Percentiles rank a stretch among this genome's conserved stretches.
Evolutionary conservation across 352 stramenopile genomes (phyloP).

Genomic region (Sclerospora graminicola): DNA sequence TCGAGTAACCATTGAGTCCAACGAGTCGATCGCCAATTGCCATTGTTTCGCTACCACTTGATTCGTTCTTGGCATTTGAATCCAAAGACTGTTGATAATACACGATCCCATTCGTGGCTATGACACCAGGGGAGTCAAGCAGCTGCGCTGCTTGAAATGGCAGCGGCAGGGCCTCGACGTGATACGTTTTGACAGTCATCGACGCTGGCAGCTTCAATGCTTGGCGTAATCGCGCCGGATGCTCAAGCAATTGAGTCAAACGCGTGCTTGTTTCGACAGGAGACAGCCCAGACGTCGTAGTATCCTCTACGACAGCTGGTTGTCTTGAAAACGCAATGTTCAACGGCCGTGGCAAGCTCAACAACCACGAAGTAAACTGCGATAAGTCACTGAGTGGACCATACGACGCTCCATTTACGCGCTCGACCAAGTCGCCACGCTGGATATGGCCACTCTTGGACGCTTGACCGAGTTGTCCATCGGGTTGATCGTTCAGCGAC

Average conservation of each 20-base stretch:
- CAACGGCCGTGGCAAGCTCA: conserved; percentile 54
- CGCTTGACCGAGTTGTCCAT: conserved; percentile 59
- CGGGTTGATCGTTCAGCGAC: conserved; percentile 60
- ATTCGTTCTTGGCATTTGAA: conserved; percentile 1
- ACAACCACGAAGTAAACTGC: conserved; percentile 67
- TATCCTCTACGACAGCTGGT: conserved; percentile 1
- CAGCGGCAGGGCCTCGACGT: conserved; percentile 20
- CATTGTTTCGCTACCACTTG: conserved; percentile 9
- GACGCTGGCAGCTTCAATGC: conserved; percentile 13
- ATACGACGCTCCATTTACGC: conserved; percentile 54
- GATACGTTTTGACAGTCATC: conserved; percentile 29
- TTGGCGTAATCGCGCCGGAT: conserved; percentile 19
- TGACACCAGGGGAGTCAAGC: conserved; percentile 23
- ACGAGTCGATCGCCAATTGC: conserved; percentile 45
- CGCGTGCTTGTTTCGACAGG: conserved; percentile 8
- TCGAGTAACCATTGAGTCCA: conserved; percentile 46
- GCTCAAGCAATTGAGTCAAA: conserved; percentile 15
- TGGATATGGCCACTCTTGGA: conserved; percentile 50
- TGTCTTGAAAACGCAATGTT: conserved; percentile 54
- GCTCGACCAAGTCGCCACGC: conserved; percentile 62
- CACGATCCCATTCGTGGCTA: conserved; percentile 26
- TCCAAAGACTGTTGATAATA: conserved; percentile 23
- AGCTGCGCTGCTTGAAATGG: conserved; percentile 35
- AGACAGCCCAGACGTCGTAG: not conserved
- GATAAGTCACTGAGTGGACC: conserved; percentile 59